These are phyloP conservation scores for Kwoniella bestiolae DNA, from an alignment of 768 basidiomycete genomes.

Conservation along the genomic window DNA sequence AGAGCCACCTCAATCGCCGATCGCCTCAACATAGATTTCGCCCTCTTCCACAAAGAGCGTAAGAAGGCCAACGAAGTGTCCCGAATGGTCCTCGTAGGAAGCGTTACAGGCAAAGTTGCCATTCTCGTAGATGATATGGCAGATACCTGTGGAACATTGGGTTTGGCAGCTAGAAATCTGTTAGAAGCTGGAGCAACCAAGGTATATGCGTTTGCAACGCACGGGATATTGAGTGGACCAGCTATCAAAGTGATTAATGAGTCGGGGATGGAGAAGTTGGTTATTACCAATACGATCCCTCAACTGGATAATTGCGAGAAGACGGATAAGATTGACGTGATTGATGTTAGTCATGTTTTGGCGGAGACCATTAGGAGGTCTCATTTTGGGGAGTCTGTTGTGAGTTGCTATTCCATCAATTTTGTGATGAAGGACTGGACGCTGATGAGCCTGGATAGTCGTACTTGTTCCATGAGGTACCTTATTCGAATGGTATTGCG, in stretches of 20 bases:
- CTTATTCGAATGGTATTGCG: constrained; percentile 42
- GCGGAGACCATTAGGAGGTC: constrained; percentile 90
- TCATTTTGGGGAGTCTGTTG: constrained; percentile 57
- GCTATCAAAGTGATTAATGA: constrained; percentile 35
- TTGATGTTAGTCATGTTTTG: constrained; percentile 89
- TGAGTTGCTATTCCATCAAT: no score
- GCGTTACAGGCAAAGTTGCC: constrained; percentile 90
- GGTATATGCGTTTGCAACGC: constrained; percentile 86
- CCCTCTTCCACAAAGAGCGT: constrained; percentile 89
- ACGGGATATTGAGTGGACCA: constrained; percentile 64
- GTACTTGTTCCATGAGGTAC: constrained; percentile 57
- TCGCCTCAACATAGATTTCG: constrained; percentile 92
- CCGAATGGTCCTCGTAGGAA: constrained; percentile 82
- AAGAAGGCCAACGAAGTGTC: constrained; percentile 65
- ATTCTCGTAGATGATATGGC: constrained; percentile 99
- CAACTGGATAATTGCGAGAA: constrained; percentile 67
- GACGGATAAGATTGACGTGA: constrained; percentile 78
- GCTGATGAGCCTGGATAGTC: no score
- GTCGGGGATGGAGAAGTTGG: constrained; percentile 69
- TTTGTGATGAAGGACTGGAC: no score
- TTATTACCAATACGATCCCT: constrained; percentile 96
- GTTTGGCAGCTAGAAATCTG: constrained; percentile 80
- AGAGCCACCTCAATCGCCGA: constrained; percentile 95
- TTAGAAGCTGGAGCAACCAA: constrained; percentile 85
- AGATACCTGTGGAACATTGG: constrained; percentile 88